Evolutionary conservation across 1,284 basidiomycete genomes (phyloP).

Genomic region (Ceratobasidium theobromae): DNA sequence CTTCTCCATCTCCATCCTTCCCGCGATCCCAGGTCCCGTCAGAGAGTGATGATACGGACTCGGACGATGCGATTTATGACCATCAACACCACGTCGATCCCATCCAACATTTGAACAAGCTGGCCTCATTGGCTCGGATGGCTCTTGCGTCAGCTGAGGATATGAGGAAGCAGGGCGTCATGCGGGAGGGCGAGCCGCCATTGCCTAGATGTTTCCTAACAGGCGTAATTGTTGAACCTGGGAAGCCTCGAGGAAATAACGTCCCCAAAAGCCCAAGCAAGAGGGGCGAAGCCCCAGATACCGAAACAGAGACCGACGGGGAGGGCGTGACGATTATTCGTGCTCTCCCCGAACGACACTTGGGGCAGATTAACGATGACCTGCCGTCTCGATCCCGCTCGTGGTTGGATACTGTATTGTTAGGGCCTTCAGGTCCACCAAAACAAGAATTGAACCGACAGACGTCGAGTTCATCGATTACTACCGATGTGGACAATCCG

Average conservation of each 20-base stretch:
- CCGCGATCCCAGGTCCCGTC: background rate
- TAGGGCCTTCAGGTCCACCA: slow-evolving; percentile 2
- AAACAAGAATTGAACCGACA: background rate
- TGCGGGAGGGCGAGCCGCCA: slow-evolving; percentile 25
- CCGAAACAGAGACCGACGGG: slow-evolving; percentile 6
- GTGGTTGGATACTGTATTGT: slow-evolving; percentile 28
- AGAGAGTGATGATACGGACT: slow-evolving; percentile 16
- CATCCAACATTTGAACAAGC: slow-evolving; percentile 4
- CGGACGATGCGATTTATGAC: slow-evolving; percentile 5
- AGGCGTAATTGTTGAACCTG: slow-evolving; percentile 10
- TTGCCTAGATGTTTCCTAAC: slow-evolving; percentile 21
- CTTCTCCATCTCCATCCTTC: slow-evolving; percentile 25
- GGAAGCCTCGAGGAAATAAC: slow-evolving; percentile 8
- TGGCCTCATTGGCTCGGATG: slow-evolving; percentile 23
- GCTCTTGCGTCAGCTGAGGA: slow-evolving; percentile 22
- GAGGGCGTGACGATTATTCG: slow-evolving; percentile 8
- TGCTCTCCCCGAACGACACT: slow-evolving; percentile 19
- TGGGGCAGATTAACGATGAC: slow-evolving; percentile 14
- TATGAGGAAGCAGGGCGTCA: slow-evolving; percentile 25
- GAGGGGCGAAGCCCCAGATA: background rate
- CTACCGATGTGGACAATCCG: slow-evolving; percentile 13
- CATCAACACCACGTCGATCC: slow-evolving; percentile 27
- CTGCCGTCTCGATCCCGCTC: slow-evolving; percentile 15
- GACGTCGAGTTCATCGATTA: background rate
- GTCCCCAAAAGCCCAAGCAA: slow-evolving; percentile 17